Evolutionary conservation across 2,329 filamentous ascomycete genomes (phyloP), one percentile per base, ranked within the genome.

Genomic region (Exserohilum rostratum): DNA sequence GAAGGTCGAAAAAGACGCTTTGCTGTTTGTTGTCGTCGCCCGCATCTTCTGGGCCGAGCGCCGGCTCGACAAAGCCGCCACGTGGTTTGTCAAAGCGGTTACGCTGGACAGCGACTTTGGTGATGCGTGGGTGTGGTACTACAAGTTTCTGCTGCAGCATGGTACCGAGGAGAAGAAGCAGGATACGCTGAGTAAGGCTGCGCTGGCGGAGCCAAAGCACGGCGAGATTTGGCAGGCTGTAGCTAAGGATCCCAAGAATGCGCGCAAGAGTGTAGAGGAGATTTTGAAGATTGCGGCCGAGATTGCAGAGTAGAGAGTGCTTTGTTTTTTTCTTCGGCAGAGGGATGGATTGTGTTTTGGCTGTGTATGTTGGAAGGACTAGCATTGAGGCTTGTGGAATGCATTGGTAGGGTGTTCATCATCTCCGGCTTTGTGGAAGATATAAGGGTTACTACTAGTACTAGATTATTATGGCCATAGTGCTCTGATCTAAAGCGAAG

Each of bases 121-220:
- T 46, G 96, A 99, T 78, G 90, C 87, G 10, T 99, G 96, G 96
- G 93, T 92, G 17, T 99, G 93, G 93, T 99, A 97, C 76, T 95
- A 92, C 76, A 93, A 93, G 75, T 99, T 98, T 74, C 72, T 98
- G 61, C 74, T 87, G 64, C 91, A 97, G 80, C 93, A 99, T 77
- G 96, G 95, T 9, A 97, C 92, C 5, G 88, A 91, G 70, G 93
- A 96, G 80, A 99, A 98, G 87, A 83, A 89, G 68, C 85, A 82
- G 27, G 95, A 98, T 71, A 89, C 97, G 29, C 75, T 96, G 5
- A 82, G 81, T 53, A 96, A 96, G 78, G 93, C 90, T 65, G 82
- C 90, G 29, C 78, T 89, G 44, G 93, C 87, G 53, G 95, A 98
- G 75, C 96, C 96, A 3, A 87, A 88, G 66, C 92, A 99, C 75